Percentiles rank a stretch among this genome's conserved stretches.
Evolutionary conservation across 164 flowering plant species (phyloP).

Genomic region (Vitis rupestris): DNA sequence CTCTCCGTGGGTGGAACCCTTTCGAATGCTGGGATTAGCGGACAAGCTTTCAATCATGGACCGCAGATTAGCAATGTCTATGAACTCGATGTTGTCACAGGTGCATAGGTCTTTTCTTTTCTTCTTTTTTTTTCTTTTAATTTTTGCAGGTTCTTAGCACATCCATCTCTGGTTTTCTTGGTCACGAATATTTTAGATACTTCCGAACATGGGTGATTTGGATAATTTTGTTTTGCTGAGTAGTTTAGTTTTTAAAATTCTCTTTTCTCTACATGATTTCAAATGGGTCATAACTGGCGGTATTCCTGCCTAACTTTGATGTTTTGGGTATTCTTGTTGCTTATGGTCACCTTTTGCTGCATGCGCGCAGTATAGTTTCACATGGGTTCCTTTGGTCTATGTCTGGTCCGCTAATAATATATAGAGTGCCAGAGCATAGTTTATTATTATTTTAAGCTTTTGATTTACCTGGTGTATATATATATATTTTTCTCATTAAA

Average conservation of each 20-base stretch:
- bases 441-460: not conserved
- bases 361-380: not conserved
- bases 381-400: not conserved
- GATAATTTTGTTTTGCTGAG: too few relatives aligned
- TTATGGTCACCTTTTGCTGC: not conserved
- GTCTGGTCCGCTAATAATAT: too few relatives aligned
- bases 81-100: slow-evolving; percentile 92
- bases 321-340: too few relatives aligned
- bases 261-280: too few relatives aligned
- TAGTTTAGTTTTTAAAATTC: too few relatives aligned
- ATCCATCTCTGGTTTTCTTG: not conserved
- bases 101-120: slow-evolving; percentile 23
- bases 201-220: too few relatives aligned
- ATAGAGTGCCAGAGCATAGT: too few relatives aligned
- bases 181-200: too few relatives aligned
- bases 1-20: slow-evolving; percentile 92
- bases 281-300: too few relatives aligned
- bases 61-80: slow-evolving; percentile 90
- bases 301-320: too few relatives aligned
- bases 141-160: not conserved
- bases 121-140: not conserved
- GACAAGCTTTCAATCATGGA: slow-evolving; percentile 92
- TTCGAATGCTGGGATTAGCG: slow-evolving; percentile 95
- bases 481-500: too few relatives aligned
- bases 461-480: not conserved